Conservation (phyloP, 441 rosid genomes). For the Gossypium trilobum region DNA sequence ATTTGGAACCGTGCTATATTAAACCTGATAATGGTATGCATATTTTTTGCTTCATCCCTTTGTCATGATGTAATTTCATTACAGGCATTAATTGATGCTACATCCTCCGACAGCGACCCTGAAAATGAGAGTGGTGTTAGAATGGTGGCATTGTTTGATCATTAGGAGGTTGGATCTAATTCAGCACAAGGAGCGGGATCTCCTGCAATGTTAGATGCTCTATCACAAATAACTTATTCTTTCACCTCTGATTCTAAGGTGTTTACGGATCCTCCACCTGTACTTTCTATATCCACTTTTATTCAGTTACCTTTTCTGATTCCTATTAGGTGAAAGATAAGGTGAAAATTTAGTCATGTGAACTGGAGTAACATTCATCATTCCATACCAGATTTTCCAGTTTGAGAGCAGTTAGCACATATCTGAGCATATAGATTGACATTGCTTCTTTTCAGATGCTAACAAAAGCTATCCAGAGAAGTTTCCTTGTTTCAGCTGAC, state of each 20-base stretch:
- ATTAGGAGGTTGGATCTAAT: no score
- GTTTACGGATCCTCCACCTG: conserved; percentile 6
- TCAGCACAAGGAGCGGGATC: conserved; percentile 68
- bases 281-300: background rate
- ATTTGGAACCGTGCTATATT: no score
- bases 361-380: background rate
- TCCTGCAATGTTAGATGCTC: conserved; percentile 87
- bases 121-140: no score
- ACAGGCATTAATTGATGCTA: no score
- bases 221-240: conserved; percentile 66
- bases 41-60: no score
- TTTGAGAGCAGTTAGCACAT: background rate
- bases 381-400: background rate
- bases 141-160: no score
- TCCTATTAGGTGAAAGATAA: background rate
- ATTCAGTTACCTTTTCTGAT: background rate
- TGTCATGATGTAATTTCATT: no score
- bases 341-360: background rate
- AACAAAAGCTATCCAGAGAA: conserved; percentile 75
- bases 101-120: no score
- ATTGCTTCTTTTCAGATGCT: conserved; percentile 45
- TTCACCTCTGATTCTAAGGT: conserved; percentile 73
- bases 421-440: background rate
- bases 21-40: no score
- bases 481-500: conserved; percentile 89